A percentile compares a stretch with the other conserved stretches of the same genome.
Conservation (phyloP, 768 basidiomycete genomes). For the Pleurotus tuber-regium region DNA sequence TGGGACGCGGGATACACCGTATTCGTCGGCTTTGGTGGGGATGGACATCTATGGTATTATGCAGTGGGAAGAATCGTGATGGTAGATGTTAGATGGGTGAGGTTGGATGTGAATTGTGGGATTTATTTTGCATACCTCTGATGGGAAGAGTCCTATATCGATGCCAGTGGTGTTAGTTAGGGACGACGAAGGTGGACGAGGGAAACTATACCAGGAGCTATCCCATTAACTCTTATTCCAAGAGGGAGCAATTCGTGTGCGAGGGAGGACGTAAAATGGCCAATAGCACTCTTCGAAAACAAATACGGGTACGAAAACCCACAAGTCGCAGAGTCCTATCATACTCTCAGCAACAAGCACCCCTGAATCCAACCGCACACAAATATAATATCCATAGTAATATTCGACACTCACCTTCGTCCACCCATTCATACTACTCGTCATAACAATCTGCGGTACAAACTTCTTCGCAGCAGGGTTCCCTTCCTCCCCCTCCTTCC, state of each 20-base stretch:
- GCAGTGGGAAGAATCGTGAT: neutral
- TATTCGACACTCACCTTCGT: conserved; percentile 32
- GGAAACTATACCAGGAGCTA: conserved; percentile 33
- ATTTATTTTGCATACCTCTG: conserved; percentile 16
- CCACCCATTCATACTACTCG: conserved; percentile 52
- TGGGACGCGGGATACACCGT: conserved; percentile 22
- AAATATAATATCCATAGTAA: too few relatives aligned
- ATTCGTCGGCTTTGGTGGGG: conserved; percentile 21
- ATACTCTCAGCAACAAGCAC: too few relatives aligned
- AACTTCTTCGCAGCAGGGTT: conserved; percentile 31
- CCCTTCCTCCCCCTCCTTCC: too few relatives aligned
- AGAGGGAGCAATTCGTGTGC: conserved; percentile 47
- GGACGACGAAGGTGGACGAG: neutral
- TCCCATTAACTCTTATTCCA: conserved; percentile 47
- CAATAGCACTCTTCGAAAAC: conserved; percentile 46
- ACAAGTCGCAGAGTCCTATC: conserved; percentile 37
- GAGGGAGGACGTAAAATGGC: conserved; percentile 41
- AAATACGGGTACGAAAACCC: conserved; percentile 44
- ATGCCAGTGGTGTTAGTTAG: too few relatives aligned
- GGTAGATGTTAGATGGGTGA: too few relatives aligned
- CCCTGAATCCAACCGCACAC: too few relatives aligned
- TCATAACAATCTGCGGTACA: conserved; percentile 48
- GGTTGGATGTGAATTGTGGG: too few relatives aligned
- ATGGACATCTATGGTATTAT: conserved; percentile 25
- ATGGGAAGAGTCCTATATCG: conserved; percentile 34